Base-by-base conservation (phyloP, 306 rosid genomes). In the Fagus crenata region DNA sequence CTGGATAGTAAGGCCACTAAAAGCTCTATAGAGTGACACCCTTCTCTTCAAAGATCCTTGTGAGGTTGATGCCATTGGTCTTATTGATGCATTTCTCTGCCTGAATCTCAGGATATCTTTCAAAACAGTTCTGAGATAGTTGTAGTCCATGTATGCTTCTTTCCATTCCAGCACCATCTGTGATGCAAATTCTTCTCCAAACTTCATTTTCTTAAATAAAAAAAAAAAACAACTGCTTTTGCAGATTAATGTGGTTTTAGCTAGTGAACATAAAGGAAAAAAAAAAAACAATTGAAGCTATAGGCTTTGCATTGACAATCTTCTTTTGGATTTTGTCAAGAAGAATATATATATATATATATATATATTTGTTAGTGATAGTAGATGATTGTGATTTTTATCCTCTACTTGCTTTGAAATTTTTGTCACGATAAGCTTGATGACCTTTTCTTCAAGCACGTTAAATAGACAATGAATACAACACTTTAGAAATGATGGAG, bases 81-180 rank as follows among this genome's bases (percentile, higher is more conserved):
- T 76, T 89, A 82, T 13, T 15, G 83, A 6, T 49, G 69, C 14
- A 46, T 69, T 83, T 69, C 6, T 13, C 60, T 82, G 73, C 9
- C 12, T 82, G 58, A 69, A 78, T 15, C 35, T 22, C 73, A 67
- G 49, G 36, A 90, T 69, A 6, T 79, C 78, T 78, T 84, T 85
- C 73, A 90, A 80, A 56, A 88, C 12, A 15, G 73, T 28, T 77
- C 89, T 90, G 68, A 92, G 89, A 42, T 69, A 6, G 41, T 68
- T 82, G 90, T 89, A 92, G 77, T 92, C 82, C 96, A 87, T 83
- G 84, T 90, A 92, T 13, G 92, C 90, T 71, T 83, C 89, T 76
- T 84, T 87, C 97, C 97, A 92, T 89, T 92, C 96, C 2, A 78
- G 93, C 79, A 89, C 93, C 90, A 87, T 83, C 64, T 92, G 97